Conservation (phyloP, 2,329 filamentous ascomycete species). For the Cercospora sp. region DNA sequence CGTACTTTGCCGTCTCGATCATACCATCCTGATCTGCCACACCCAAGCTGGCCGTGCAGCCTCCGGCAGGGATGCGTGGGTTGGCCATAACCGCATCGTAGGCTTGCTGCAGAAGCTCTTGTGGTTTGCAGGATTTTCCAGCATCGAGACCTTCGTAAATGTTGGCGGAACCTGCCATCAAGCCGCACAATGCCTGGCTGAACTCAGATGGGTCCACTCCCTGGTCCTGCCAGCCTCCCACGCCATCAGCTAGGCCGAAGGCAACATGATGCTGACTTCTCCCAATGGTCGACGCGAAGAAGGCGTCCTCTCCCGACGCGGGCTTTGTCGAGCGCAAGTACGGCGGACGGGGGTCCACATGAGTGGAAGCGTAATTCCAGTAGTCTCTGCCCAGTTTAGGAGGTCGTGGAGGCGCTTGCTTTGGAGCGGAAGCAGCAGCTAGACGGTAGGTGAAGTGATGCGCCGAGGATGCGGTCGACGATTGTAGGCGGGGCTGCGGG, state of each 20-base stretch:
- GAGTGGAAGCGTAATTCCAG: conserved; percentile 39
- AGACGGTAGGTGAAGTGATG: conserved; percentile 41
- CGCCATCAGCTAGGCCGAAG: conserved; percentile 89
- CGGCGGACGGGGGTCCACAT: conserved; percentile 50
- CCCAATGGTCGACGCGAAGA: conserved; percentile 80
- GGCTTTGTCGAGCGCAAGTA: conserved; percentile 49
- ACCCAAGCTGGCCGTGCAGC: conserved; percentile 89
- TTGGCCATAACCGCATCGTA: conserved; percentile 82
- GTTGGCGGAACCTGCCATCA: conserved; percentile 67
- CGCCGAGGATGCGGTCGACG: conserved; percentile 12
- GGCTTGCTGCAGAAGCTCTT: conserved; percentile 74
- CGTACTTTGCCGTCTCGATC: conserved; percentile 80
- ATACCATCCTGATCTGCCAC: conserved; percentile 71
- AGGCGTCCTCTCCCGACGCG: conserved; percentile 91
- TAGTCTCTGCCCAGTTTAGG: conserved; percentile 54
- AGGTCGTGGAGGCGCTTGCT: conserved; percentile 38
- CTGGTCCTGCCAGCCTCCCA: conserved; percentile 91
- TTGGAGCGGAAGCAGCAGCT: conserved; percentile 41
- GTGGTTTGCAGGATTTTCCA: conserved; percentile 48
- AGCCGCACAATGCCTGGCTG: conserved; percentile 87
- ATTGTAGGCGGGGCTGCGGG: conserved; percentile 11
- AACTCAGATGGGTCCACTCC: conserved; percentile 94
- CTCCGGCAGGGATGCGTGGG: conserved; percentile 72
- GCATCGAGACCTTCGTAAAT: conserved; percentile 45
- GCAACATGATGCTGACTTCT: conserved; percentile 69